phyloP scores from a whole-genome alignment of 345 rosid species.

The Salix suchowensis region DNA sequence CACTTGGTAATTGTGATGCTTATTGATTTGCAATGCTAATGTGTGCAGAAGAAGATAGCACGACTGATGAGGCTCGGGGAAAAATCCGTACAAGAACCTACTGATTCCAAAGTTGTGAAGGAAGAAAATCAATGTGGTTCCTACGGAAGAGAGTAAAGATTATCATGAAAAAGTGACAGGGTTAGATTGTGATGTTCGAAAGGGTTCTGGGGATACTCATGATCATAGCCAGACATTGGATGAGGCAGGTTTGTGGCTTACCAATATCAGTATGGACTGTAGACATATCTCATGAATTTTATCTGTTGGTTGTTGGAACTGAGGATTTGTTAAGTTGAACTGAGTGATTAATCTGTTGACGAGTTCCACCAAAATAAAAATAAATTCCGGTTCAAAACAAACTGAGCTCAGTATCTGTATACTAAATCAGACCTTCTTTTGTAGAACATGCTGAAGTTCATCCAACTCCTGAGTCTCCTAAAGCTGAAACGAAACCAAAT shows the following conservation, averaged over 20 bases:
- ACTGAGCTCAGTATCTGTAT: not conserved
- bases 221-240: slow-evolving; percentile 1
- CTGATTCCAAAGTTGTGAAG: slow-evolving; percentile 1
- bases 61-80: not conserved
- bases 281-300: not conserved
- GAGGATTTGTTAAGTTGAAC: not conserved
- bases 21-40: not conserved
- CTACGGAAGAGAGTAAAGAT: slow-evolving; percentile 9
- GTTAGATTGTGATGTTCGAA: slow-evolving; percentile 8
- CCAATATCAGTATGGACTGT: not conserved
- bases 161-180: slow-evolving; percentile 8
- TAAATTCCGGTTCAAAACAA: not conserved
- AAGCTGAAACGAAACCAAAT: slow-evolving; percentile 10
- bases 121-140: slow-evolving; percentile 20
- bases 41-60: slow-evolving; percentile 28
- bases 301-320: not conserved
- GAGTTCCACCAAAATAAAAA: not conserved
- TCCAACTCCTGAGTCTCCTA: slow-evolving; percentile 15
- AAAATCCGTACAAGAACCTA: slow-evolving; percentile 18
- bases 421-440: not conserved
- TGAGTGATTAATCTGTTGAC: not conserved
- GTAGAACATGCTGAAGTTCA: slow-evolving; percentile 22
- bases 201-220: slow-evolving; percentile 2
- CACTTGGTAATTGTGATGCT: not conserved
- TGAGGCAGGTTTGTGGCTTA: slow-evolving; percentile 13